Percentiles rank a stretch among this genome's conserved stretches.
These are phyloP conservation scores for Penicillium sp. DNA, from an alignment of 2,329 filamentous ascomycete genomes.

Conservation along the genomic window DNA sequence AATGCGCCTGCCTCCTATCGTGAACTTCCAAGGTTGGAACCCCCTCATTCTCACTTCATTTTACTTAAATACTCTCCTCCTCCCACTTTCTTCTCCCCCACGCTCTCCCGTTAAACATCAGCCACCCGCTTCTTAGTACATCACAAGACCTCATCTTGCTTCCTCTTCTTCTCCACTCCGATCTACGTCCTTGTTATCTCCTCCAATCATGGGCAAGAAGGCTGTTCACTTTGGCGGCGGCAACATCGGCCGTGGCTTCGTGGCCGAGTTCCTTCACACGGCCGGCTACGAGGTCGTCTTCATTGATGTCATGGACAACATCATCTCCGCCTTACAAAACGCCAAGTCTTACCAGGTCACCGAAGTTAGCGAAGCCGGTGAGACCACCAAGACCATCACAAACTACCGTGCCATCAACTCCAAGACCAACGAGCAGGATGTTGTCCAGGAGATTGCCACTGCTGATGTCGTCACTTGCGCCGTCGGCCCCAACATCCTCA, in stretches of 20 bases:
- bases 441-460: conserved; percentile 79
- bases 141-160: conserved; percentile 9
- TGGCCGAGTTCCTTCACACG: conserved; percentile 88
- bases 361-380: conserved; percentile 83
- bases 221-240: conserved; percentile 84
- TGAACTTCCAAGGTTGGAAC: neutral
- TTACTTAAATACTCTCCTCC: conserved; percentile 6
- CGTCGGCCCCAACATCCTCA: conserved; percentile 92
- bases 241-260: conserved; percentile 84
- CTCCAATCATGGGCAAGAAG: conserved; percentile 54
- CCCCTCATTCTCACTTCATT: conserved; percentile 3
- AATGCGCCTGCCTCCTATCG: neutral
- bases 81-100: conserved; percentile 5
- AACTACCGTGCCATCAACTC: conserved; percentile 98
- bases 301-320: conserved; percentile 81
- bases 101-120: conserved; percentile 1
- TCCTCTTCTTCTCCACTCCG: conserved; percentile 1
- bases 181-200: neutral
- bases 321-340: conserved; percentile 77
- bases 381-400: conserved; percentile 76
- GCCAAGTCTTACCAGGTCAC: conserved; percentile 83
- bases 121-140: conserved; percentile 11
- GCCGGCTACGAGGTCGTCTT: conserved; percentile 96
- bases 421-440: conserved; percentile 74
- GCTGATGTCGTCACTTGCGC: conserved; percentile 95